phyloP scores from a whole-genome alignment of 768 basidiomycete species.

The Leccinum pellstonianum region DNA sequence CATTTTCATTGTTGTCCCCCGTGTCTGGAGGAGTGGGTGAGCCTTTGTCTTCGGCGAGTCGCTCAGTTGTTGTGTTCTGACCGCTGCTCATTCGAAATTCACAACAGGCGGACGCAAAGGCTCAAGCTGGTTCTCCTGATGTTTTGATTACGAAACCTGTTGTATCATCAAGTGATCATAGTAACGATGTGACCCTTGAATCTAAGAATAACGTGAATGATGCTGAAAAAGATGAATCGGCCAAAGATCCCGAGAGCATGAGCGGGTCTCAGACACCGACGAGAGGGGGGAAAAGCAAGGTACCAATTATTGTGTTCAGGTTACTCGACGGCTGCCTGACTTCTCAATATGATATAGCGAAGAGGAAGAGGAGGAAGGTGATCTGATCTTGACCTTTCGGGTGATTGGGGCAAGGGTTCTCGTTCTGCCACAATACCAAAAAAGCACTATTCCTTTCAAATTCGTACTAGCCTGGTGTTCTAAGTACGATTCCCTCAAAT shows the following conservation, averaged over 20 bases:
- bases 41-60: slow-evolving; percentile 34
- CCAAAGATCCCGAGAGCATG: slow-evolving; percentile 25
- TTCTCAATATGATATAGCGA: slow-evolving; percentile 6
- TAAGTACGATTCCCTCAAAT: slow-evolving; percentile 3
- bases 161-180: slow-evolving; percentile 29
- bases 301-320: slow-evolving; percentile 7
- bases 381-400: slow-evolving; percentile 3
- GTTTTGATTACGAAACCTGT: slow-evolving; percentile 21
- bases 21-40: slow-evolving; percentile 28
- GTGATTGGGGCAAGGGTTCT: neutral
- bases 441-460: neutral
- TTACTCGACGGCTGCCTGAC: slow-evolving; percentile 8
- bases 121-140: slow-evolving; percentile 9
- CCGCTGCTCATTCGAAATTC: slow-evolving; percentile 28
- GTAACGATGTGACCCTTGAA: slow-evolving; percentile 26
- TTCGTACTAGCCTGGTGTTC: slow-evolving; percentile 20
- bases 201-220: slow-evolving; percentile 23
- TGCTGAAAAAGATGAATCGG: slow-evolving; percentile 27
- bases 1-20: neutral
- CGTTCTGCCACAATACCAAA: slow-evolving; percentile 3
- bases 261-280: slow-evolving; percentile 21
- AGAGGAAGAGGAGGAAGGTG: neutral
- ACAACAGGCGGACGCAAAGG: slow-evolving; percentile 15
- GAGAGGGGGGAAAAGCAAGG: slow-evolving; percentile 3
- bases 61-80: slow-evolving; percentile 23